Evolutionary conservation across 2,329 filamentous ascomycete genomes (phyloP), one percentile per base, ranked within the genome.

Genomic region (Fusarium sp.): DNA sequence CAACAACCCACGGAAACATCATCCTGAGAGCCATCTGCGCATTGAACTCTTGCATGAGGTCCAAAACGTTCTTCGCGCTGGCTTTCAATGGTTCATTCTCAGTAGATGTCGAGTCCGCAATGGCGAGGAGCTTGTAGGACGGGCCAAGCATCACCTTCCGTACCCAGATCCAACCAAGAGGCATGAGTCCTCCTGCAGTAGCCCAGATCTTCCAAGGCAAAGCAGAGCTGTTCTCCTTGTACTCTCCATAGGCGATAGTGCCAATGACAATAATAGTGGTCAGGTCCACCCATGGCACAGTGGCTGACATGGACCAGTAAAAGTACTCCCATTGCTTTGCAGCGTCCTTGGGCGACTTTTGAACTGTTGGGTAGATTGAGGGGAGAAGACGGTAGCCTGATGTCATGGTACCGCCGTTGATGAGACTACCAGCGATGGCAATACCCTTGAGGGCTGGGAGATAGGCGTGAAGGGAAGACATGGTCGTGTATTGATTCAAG

Each of bases 1-100:
- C 68, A 39, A 72, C 70, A 39, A 71, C 70, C 70, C 68, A 72
- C 1, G 70, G 70, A 31, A 72, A 68, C 70, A 71, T 68, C 70
- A 70, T 70, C 45, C 70, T 72, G 4, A 71, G 12, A 6, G 59
- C 45, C 70, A 72, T 72, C 46, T 72, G 70, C 10, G 63, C 42
- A 46, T 71, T 72, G 29, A 72, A 72, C 47, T 68, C 52, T 31
- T 68, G 47, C 38, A 72, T 42, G 25, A 72, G 67, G 31, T 44
- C 44, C 39, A 68, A 27, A 1, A 58, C 61, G 17, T 58, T 60
- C 36, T 66, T 42, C 33, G 39, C 35, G 7, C 25, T 46, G 20
- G 39, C 18, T 15, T 46, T 46, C n/a, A 62, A 25, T 3, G 58
- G 50, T 4, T 39, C 39, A 7, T 9, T 20, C 33, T 62, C 58